A percentile compares a stretch with the other conserved stretches of the same genome.
Evolutionary conservation across 352 stramenopile genomes (phyloP).

Genomic region (Peronospora destructor): DNA sequence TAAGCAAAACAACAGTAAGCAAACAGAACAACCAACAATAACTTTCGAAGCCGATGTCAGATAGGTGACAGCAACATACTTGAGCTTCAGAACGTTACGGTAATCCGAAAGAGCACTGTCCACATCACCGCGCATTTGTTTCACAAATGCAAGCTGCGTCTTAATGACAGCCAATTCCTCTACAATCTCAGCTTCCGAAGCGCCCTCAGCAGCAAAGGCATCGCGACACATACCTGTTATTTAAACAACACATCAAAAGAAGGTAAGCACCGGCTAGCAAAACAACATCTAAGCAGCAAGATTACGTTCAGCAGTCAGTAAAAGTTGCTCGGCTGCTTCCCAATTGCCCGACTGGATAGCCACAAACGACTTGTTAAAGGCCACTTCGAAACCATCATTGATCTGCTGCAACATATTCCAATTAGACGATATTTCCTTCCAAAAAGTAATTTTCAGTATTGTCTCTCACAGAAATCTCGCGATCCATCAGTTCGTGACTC

Average conservation of each 20-base stretch:
- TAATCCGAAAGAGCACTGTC: conserved; percentile 68
- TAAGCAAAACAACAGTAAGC: conserved; percentile 5
- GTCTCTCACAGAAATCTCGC: conserved; percentile 39
- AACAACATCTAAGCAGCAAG: neutral
- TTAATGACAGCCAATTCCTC: conserved; percentile 67
- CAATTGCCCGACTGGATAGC: conserved; percentile 59
- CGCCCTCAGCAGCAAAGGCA: conserved; percentile 44
- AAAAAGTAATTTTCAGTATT: neutral
- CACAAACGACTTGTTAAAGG: conserved; percentile 84
- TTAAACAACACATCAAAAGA: conserved; percentile 2
- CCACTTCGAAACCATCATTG: conserved; percentile 71
- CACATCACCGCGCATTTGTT: conserved; percentile 66
- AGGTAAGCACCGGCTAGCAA: neutral
- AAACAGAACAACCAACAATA: conserved; percentile 2
- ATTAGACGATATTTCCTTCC: neutral
- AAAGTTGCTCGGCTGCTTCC: conserved; percentile 34
- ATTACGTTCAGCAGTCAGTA: conserved; percentile 60
- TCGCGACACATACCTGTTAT: conserved; percentile 61
- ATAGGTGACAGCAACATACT: conserved; percentile 31
- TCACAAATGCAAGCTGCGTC: conserved; percentile 69
- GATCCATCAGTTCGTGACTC: conserved; percentile 43
- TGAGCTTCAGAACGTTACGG: conserved; percentile 72
- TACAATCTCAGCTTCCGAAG: conserved; percentile 52
- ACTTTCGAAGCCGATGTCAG: neutral
- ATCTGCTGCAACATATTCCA: conserved; percentile 29